Base-by-base conservation (phyloP, 768 basidiomycete species). In the Podaxis sp. region DNA sequence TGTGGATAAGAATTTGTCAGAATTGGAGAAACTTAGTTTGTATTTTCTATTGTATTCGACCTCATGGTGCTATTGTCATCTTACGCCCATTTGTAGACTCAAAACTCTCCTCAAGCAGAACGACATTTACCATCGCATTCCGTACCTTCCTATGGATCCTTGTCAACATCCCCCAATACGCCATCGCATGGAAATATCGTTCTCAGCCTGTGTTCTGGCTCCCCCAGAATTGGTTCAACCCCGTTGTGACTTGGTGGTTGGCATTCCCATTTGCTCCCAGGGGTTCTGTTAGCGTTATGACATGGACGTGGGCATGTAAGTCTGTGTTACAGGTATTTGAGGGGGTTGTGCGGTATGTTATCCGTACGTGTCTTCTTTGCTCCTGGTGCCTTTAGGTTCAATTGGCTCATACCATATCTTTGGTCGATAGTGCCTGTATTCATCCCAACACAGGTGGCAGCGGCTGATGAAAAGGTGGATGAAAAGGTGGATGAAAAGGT, bases 241-340 rank as follows among this genome's bases (percentile, higher is more conserved):
- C 93, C 3, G 39, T 61, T 42, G 75, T 95, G 36, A 85, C 80
- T 6, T 97, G 96, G 95, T 89, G 90, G 79, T 75, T 99, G 60
- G 82, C 92, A 28, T 82, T 98, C 63, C 96, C 96, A 54, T 95
- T 93, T 67, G 96, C 96, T 19, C 96, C 96, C 0, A 80, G 78
- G 71, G 95, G 96, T 11, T 92, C 94, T 11, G 90, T 99, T 64
- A 94, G 93, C 68, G 93, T 95, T 46, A 92, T 91, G 0, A 85
- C 94, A 44, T 99, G 96, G 96, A 92, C 95, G 70, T 93, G 97
- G 87, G 92, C 94, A 7, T 96, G 95, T 75, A 88, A 85, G 66
- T 82, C 94, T 56, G 90, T 94, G n/a, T 82, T 98, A 63, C 82
- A 84, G 63, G 80, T 88, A n/a, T 82, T 87, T 51, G 93, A 94